A percentile compares a stretch with the other conserved stretches of the same genome.
Conservation (phyloP, 176 grass and related monocot genomes). For the Thalia dealbata region DNA sequence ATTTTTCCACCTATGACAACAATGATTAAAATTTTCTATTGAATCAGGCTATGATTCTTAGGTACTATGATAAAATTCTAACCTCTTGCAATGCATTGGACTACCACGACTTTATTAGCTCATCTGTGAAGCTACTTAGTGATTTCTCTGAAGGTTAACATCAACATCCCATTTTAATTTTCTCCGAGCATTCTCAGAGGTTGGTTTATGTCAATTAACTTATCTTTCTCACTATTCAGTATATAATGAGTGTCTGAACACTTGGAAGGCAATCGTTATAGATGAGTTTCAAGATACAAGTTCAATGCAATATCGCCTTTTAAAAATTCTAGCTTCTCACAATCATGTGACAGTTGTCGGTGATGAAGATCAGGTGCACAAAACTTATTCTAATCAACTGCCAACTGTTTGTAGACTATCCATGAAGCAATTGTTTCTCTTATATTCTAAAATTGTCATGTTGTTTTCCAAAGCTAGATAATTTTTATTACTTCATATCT, state of each 20-base stretch:
- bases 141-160: conserved; percentile 77
- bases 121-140: conserved; percentile 62
- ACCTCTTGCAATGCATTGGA: conserved; percentile 85
- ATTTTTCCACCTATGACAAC: conserved; percentile 23
- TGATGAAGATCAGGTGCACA: conserved; percentile 82
- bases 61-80: conserved; percentile 72
- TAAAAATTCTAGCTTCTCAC: conserved; percentile 75
- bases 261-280: conserved; percentile 74
- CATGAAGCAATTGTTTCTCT: conserved; percentile 10
- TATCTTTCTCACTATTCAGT: conserved; percentile 34
- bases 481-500: conserved; percentile 10
- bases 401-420: background rate
- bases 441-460: conserved; percentile 6
- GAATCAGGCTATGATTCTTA: conserved; percentile 65
- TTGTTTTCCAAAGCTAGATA: conserved; percentile 7
- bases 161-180: conserved; percentile 6
- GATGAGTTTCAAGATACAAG: conserved; percentile 99
- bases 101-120: conserved; percentile 95
- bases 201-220: conserved; percentile 13
- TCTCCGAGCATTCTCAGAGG: conserved; percentile 6
- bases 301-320: conserved; percentile 82
- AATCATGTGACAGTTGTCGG: conserved; percentile 81
- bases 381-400: conserved; percentile 12
- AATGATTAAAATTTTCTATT: conserved; percentile 20
- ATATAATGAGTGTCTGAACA: conserved; percentile 59